Evolutionary conservation across 148 eudicot genomes (phyloP), one percentile per base, ranked within the genome.

Genomic region (Vaccinium vitisidaea): DNA sequence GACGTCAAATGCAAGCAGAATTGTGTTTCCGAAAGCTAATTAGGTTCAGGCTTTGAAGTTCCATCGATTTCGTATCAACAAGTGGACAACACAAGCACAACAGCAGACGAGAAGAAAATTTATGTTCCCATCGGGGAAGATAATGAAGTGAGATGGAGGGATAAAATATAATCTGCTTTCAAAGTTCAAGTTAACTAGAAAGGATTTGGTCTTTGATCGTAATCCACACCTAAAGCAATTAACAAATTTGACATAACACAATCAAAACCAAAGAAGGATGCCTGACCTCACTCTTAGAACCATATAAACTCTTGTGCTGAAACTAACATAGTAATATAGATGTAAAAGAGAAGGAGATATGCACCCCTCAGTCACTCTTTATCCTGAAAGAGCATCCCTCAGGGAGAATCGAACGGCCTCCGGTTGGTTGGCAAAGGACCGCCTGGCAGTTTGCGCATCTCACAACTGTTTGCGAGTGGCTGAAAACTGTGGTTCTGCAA

Each of bases 351-450:
- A 43, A 43, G 27, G 67, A 21, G 25, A 21, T 61, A 27, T 25
- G 10, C 27, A 53, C 63, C 56, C 59, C 79, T 84, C 86, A 84
- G 18, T 84, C 79, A 5, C 83, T 71, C 79, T 84, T 84, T 27
- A 69, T 84, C 79, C 86, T 84, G 79, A 84, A 84, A n/a, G 86
- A 84, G 86, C 86, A 84, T 6, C 86, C 86, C 71, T 84, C 86
- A n/a, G 86, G 69, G 18, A 84, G 86, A 9, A 69, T 84, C 3
- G 86, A 82, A 23, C 86, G 86, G 8, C 86, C 86, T 11, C 86
- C 86, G 1, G 86, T 84, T 3, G 86, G 86, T 54, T 84, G 86
- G 83, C 86, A 84, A 23, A 84, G 25, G 23, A 84, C 83, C 0
- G 86, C 79, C 70, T 84, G 86, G 79, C 86, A 84, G 70, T 84